Percentiles rank a stretch among this genome's conserved stretches.
These are phyloP conservation scores for Galerina marginata DNA, from an alignment of 768 basidiomycete species.

Conservation along the genomic window DNA sequence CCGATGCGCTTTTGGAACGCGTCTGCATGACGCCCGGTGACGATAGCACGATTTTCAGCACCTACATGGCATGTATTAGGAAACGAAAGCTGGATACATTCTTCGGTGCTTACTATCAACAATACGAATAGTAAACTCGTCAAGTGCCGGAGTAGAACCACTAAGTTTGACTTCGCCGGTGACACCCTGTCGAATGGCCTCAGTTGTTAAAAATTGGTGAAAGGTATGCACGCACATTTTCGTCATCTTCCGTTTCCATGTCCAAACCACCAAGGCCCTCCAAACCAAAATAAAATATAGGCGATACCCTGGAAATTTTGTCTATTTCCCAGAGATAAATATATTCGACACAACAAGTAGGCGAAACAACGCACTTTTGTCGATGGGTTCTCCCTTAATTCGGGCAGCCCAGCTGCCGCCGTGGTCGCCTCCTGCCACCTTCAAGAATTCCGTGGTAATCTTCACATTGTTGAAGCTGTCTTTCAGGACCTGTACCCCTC, in stretches of 20 bases:
- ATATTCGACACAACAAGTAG: not conserved
- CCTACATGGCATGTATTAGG: conserved; percentile 41
- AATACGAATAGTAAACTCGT: conserved; percentile 81
- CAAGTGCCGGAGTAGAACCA: conserved; percentile 79
- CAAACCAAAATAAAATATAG: conserved; percentile 86
- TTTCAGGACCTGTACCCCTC: conserved; percentile 83
- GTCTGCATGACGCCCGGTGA: conserved; percentile 58
- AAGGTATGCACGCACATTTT: conserved; percentile 60
- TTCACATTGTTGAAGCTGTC: conserved; percentile 86
- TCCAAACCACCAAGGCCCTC: conserved; percentile 87
- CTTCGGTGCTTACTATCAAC: conserved; percentile 63
- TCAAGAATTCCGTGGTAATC: conserved; percentile 84
- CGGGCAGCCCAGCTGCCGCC: conserved; percentile 92
- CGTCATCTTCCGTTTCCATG: conserved; percentile 77
- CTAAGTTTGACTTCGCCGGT: conserved; percentile 70
- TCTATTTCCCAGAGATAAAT: conserved; percentile 31
- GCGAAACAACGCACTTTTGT: conserved; percentile 50
- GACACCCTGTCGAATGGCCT: conserved; percentile 61
- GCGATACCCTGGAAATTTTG: conserved; percentile 67
- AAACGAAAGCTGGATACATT: not conserved
- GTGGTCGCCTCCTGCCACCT: conserved; percentile 80
- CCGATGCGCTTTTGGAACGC: conserved; percentile 66
- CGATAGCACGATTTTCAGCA: conserved; percentile 58
- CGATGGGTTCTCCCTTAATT: conserved; percentile 81
- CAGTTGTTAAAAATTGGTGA: not conserved